Percentiles rank a stretch among this genome's conserved stretches.
These are phyloP conservation scores for Podaxis pistillaris DNA, from an alignment of 768 basidiomycete genomes.

Conservation along the genomic window DNA sequence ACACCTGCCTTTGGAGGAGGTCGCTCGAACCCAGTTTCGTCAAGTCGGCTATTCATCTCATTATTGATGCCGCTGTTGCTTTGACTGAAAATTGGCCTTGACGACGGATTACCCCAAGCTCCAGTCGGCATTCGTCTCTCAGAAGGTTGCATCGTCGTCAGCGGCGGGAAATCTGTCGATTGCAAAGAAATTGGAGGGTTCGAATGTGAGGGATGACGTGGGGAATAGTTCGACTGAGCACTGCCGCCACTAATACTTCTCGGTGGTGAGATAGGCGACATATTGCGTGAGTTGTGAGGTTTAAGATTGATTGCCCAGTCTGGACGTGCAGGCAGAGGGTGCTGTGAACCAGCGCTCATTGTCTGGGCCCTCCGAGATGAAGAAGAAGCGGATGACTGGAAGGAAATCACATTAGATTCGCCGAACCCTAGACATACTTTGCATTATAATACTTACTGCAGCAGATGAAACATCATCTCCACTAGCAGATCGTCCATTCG, in stretches of 20 bases:
- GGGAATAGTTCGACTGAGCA: conserved; percentile 29
- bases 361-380: conserved; percentile 78
- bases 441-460: conserved; percentile 51
- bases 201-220: conserved; percentile 30
- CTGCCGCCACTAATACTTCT: conserved; percentile 32
- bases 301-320: conserved; percentile 90
- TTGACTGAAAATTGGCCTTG: conserved; percentile 50
- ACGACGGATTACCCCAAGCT: conserved; percentile 66
- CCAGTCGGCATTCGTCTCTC: conserved; percentile 59
- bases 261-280: conserved; percentile 41
- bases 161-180: conserved; percentile 69
- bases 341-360: conserved; percentile 67
- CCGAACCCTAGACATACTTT: conserved; percentile 5
- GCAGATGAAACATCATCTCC: conserved; percentile 78
- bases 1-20: conserved; percentile 42
- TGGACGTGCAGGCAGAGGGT: conserved; percentile 79
- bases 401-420: conserved; percentile 13
- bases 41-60: conserved; percentile 29
- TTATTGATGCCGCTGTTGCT: conserved; percentile 24
- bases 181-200: conserved; percentile 43
- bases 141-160: conserved; percentile 42
- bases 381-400: conserved; percentile 73
- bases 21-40: conserved; percentile 48
- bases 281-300: conserved; percentile 51
- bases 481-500: conserved; percentile 54